Evolutionary conservation across 129 eudicot genomes (phyloP).

Genomic region (Logfia minima): DNA sequence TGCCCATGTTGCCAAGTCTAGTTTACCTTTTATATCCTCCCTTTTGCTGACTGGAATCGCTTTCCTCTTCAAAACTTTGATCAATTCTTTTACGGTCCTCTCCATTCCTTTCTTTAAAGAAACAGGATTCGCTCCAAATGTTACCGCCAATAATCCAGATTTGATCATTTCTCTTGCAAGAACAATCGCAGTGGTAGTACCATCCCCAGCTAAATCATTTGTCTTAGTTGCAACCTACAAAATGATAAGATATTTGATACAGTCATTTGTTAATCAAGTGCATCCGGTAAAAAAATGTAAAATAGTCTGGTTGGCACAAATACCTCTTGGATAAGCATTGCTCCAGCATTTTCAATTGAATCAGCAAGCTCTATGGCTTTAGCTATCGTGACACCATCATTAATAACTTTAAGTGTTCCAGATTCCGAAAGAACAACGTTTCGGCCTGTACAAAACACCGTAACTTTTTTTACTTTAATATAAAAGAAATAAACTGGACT

Average conservation of each 20-base stretch:
- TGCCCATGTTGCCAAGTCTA: neutral
- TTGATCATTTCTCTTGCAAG: conserved; percentile 90
- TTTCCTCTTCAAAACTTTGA: conserved; percentile 54
- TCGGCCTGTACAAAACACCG: conserved; percentile 53
- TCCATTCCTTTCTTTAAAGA: conserved; percentile 88
- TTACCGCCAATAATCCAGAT: conserved; percentile 72
- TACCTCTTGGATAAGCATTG: conserved; percentile 75
- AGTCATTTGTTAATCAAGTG: neutral
- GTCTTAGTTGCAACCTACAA: conserved; percentile 87
- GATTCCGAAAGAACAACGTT: conserved; percentile 85
- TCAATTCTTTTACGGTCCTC: conserved; percentile 63
- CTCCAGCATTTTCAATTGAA: conserved; percentile 90
- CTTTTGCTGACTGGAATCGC: conserved; percentile 61
- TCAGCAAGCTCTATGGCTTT: conserved; percentile 82
- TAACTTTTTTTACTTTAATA: neutral
- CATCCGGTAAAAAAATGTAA: neutral
- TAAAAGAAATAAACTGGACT: neutral
- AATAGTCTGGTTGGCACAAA: conserved; percentile 10
- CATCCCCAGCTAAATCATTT: conserved; percentile 86
- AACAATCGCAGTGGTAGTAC: conserved; percentile 90
- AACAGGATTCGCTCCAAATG: conserved; percentile 85
- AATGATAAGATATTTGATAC: neutral
- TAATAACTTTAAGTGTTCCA: conserved; percentile 67
- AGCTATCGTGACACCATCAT: conserved; percentile 94
- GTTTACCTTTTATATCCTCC: conserved; percentile 69